Base-by-base conservation (phyloP, 108 stramenopile genomes). In the Nitzschia sp. region DNA sequence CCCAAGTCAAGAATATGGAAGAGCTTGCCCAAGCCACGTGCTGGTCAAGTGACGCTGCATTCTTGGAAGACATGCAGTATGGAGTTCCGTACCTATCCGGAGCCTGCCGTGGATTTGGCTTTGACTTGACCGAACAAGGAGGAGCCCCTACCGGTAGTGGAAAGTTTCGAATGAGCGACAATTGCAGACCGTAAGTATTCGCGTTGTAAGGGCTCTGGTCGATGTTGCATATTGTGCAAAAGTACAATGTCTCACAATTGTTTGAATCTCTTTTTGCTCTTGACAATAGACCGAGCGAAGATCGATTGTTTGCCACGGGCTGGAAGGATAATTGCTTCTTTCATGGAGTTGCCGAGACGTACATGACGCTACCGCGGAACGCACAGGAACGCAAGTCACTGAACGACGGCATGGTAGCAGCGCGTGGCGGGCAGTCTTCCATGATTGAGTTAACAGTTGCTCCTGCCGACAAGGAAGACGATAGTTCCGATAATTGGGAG, bases 241-340 rank as follows among this genome's bases (percentile, higher is more conserved):
- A 1, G 31, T 33, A 8, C 31, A 1, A 1, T 11, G 24, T 54
- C n/a, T n/a, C n/a, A n/a, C n/a, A n/a, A n/a, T n/a, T n/a, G n/a
- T n/a, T n/a, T n/a, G n/a, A n/a, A n/a, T 27, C 48, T 54, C 33
- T 19, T 28, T 38, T 62, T 0, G 18, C 29, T 48, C 19, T 61
- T 62, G 0, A 1, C 34, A n/a, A 26, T 66, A 88, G 86, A 58
- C 85, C 82, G 17, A 79, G 79, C 35, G 76, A 82, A 25, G 88
- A 92, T 68, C 78, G 65, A 54, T 55, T 84, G 58, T 77, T 71
- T 35, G 33, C 15, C 1, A 26, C 56, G 47, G 79, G 79, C 1
- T 82, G 79, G 79, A 90, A 88, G 21, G 83, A 90, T 45, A 66
- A 80, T 55, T 73, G 72, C 32, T 87, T 72, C 64, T 88, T 88